A percentile compares a stretch with the other conserved stretches of the same genome.
Evolutionary conservation across 495 filamentous ascomycete genomes (phyloP).

Genomic region (Sabuloglossum arenarium): DNA sequence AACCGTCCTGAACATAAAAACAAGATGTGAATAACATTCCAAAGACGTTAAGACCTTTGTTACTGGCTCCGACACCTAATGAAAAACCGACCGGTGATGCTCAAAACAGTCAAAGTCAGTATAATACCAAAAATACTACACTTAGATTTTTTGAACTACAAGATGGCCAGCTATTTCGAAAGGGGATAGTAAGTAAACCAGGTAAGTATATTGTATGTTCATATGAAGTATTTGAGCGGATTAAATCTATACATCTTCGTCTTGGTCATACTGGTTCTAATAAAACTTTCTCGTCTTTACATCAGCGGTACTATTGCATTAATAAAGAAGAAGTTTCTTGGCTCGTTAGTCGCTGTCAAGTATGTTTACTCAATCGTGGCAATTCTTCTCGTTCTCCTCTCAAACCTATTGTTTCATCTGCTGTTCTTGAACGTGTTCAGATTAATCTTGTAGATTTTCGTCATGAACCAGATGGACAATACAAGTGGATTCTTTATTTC

Average conservation of each 20-base stretch:
- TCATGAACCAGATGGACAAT: neutral
- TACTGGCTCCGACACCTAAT: neutral
- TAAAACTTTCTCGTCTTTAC: neutral
- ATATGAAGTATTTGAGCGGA: neutral
- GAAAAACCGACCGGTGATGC: neutral
- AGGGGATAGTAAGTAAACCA: neutral
- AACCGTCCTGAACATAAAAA: neutral
- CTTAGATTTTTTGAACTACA: neutral
- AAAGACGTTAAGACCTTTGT: neutral
- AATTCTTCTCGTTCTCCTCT: neutral
- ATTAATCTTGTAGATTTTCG: neutral
- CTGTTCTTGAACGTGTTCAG: neutral
- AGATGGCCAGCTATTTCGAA: neutral
- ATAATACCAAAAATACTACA: neutral
- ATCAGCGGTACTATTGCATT: neutral
- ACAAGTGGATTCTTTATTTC: slow-evolving; percentile 9
- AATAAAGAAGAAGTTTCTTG: neutral
- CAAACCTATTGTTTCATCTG: neutral
- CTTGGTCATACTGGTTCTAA: neutral
- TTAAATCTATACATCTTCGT: neutral
- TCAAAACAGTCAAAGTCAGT: neutral
- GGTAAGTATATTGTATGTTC: neutral
- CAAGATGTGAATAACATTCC: neutral
- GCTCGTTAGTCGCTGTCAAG: neutral
- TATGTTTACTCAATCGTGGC: neutral